phyloP scores from a whole-genome alignment of 768 basidiomycete genomes.

The Suillus subluteus region DNA sequence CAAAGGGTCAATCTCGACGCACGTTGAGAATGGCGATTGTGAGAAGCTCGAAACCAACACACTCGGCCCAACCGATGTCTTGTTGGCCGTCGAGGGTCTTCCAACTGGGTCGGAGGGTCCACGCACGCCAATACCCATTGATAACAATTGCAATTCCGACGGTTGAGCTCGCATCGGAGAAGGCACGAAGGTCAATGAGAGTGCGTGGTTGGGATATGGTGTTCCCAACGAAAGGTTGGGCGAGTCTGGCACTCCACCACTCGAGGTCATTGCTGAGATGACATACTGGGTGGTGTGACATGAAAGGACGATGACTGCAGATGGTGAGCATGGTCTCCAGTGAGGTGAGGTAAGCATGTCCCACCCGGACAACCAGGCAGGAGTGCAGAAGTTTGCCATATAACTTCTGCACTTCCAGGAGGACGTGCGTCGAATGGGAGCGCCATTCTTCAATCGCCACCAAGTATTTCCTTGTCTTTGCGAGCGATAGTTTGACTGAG shows the following conservation, averaged over 20 bases:
- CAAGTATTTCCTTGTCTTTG: too few species aligned
- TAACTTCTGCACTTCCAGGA: constrained; percentile 38
- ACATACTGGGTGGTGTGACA: constrained; percentile 21
- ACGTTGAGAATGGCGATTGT: constrained; percentile 18
- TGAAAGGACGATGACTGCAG: constrained; percentile 34
- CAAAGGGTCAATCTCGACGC: too few species aligned
- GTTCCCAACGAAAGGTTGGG: background rate
- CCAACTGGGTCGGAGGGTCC: constrained; percentile 37
- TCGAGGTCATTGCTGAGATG: constrained; percentile 25
- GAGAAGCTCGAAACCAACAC: constrained; percentile 47
- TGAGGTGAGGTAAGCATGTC: constrained; percentile 43
- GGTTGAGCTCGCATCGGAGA: constrained; percentile 41
- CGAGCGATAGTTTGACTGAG: too few species aligned
- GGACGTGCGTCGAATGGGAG: constrained; percentile 23
- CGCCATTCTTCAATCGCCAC: too few species aligned
- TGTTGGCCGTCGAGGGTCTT: constrained; percentile 18
- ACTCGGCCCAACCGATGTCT: constrained; percentile 53
- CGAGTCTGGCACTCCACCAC: constrained; percentile 35
- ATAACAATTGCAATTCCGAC: constrained; percentile 36
- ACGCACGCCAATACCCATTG: constrained; percentile 28
- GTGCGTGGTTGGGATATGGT: constrained; percentile 1
- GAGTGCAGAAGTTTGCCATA: constrained; percentile 46
- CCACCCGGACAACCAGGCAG: constrained; percentile 31
- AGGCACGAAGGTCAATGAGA: constrained; percentile 26
- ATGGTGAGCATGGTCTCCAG: constrained; percentile 42